Conservation (phyloP, 2,329 filamentous ascomycete species). For the Pseudogymnoascus destructans region DNA sequence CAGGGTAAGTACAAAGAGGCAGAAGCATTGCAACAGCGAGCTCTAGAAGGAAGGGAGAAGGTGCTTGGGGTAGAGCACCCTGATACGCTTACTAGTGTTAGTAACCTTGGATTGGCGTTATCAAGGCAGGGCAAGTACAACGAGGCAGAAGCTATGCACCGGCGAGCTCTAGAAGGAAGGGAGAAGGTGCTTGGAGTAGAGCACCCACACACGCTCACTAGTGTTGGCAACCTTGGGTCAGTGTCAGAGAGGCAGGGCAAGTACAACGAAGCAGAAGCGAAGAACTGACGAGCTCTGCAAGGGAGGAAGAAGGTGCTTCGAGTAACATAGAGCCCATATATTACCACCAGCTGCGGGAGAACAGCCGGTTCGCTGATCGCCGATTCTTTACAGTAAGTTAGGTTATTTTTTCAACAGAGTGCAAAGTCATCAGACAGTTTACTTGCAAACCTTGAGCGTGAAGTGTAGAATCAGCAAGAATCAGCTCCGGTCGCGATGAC, state of each 20-base stretch:
- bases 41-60: conserved; percentile 2
- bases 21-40: background rate
- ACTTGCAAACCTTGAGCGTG: background rate
- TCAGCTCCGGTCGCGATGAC: conserved; percentile 4
- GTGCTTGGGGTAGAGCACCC: background rate
- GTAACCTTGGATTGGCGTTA: background rate
- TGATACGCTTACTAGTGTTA: background rate
- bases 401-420: background rate
- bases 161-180: background rate
- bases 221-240: background rate
- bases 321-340: background rate
- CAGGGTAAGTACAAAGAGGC: conserved; percentile 5
- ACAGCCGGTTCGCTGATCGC: background rate
- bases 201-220: background rate
- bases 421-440: too few species aligned
- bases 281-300: background rate
- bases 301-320: conserved; percentile 1
- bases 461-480: background rate
- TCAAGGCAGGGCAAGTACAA: background rate
- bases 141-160: background rate
- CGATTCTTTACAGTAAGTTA: background rate
- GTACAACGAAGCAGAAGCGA: background rate
- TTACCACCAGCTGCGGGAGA: background rate
- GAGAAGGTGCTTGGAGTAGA: background rate
- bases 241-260: background rate